These are phyloP conservation scores for Naganishia friedmannii DNA, from an alignment of 768 basidiomycete genomes.

Conservation along the genomic window DNA sequence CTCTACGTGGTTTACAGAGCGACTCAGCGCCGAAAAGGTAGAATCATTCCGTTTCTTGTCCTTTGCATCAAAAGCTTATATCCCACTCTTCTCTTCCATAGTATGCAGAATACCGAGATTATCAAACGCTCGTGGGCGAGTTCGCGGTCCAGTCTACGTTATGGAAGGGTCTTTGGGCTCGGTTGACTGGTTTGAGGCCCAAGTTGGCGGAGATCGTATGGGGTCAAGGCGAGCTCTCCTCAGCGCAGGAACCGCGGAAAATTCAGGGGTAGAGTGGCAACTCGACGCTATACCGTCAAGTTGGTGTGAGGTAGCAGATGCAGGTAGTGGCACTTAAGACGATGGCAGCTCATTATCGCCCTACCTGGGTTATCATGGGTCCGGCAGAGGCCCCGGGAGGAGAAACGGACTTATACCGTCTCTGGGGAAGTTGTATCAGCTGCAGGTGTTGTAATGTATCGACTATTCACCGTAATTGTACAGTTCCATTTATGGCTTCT, in stretches of 20 bases:
- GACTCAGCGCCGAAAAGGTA: conserved; percentile 67
- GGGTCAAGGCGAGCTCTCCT: conserved; percentile 41
- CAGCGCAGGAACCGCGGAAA: neutral
- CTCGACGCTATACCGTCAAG: too few relatives aligned
- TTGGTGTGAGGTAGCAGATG: too few relatives aligned
- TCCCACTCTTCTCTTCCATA: conserved; percentile 10
- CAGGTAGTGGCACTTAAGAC: too few relatives aligned
- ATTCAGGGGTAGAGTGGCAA: neutral
- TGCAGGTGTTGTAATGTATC: too few relatives aligned
- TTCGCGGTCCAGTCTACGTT: conserved; percentile 61
- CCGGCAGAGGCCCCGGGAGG: neutral
- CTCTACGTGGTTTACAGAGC: conserved; percentile 77
- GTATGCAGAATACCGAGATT: conserved; percentile 61
- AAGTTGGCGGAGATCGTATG: conserved; percentile 56
- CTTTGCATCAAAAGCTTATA: neutral
- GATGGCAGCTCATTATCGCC: neutral
- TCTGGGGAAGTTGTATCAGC: too few relatives aligned
- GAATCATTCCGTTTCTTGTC: conserved; percentile 56
- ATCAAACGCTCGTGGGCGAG: conserved; percentile 76
- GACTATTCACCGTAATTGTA: too few relatives aligned
- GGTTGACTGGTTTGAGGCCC: conserved; percentile 49
- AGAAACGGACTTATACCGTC: too few relatives aligned
- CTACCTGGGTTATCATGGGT: neutral
- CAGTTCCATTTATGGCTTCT: too few relatives aligned
- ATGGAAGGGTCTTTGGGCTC: conserved; percentile 48